These are phyloP conservation scores for Calonectria hongkongensis DNA, from an alignment of 2,329 filamentous ascomycete species.

Conservation along the genomic window DNA sequence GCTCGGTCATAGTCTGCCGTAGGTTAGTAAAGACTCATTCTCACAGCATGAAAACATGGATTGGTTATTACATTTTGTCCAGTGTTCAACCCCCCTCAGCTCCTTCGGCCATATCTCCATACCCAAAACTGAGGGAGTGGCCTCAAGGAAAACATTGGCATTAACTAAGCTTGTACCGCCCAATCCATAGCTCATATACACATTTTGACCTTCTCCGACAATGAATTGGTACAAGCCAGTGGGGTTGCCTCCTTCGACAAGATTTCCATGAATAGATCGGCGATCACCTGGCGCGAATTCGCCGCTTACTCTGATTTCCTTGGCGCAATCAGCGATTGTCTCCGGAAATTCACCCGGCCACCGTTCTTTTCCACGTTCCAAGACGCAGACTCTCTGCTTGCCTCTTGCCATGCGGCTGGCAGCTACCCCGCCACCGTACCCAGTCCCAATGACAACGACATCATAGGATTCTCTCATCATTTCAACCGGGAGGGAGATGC, in stretches of 20 bases:
- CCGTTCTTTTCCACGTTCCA: slow-evolving; percentile 79
- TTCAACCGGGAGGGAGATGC: slow-evolving; percentile 74
- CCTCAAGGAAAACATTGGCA: slow-evolving; percentile 79
- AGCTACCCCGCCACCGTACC: slow-evolving; percentile 81
- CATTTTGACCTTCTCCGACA: slow-evolving; percentile 78
- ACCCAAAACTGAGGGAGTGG: slow-evolving; percentile 72
- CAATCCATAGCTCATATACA: slow-evolving; percentile 76
- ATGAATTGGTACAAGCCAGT: slow-evolving; percentile 79
- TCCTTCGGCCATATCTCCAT: slow-evolving; percentile 76
- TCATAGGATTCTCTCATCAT: slow-evolving; percentile 76
- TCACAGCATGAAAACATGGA: not conserved
- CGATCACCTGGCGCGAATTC: slow-evolving; percentile 60
- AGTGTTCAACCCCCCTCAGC: slow-evolving; percentile 67
- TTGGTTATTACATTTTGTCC: slow-evolving; percentile 64
- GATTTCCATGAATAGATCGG: slow-evolving; percentile 33
- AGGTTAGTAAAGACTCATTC: not conserved
- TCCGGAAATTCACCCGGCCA: slow-evolving; percentile 81
- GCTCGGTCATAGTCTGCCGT: slow-evolving; percentile 75
- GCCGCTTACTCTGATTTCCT: slow-evolving; percentile 75
- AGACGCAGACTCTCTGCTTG: slow-evolving; percentile 76
- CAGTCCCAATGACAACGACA: slow-evolving; percentile 80
- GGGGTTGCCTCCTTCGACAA: slow-evolving; percentile 68
- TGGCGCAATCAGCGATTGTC: slow-evolving; percentile 65
- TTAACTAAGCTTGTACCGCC: slow-evolving; percentile 81
- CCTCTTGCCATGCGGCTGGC: slow-evolving; percentile 78